Conservation (phyloP, 2,329 filamentous ascomycete species). For the Ustulina deusta region DNA sequence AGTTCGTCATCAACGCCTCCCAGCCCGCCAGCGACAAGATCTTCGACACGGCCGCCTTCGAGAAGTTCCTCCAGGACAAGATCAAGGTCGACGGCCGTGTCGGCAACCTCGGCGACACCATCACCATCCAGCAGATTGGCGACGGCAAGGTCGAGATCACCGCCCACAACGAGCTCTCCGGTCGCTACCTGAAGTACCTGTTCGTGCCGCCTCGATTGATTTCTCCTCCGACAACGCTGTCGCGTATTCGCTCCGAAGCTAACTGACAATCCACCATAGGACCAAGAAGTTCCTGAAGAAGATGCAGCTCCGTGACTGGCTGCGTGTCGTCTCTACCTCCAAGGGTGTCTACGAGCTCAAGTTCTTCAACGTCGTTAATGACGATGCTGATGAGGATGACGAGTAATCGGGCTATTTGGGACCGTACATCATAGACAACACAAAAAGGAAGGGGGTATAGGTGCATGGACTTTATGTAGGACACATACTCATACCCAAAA, state of each 20-base stretch:
- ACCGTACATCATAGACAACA: slow-evolving; percentile 27
- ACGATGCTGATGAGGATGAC: slow-evolving; percentile 97
- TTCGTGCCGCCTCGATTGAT: slow-evolving; percentile 63
- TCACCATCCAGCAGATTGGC: slow-evolving; percentile 89
- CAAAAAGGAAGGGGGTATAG: slow-evolving; percentile 26
- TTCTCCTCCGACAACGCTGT: neutral
- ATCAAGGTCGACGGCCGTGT: slow-evolving; percentile 99
- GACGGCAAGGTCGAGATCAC: slow-evolving; percentile 99
- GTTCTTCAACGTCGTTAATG: slow-evolving; percentile 99
- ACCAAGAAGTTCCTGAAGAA: slow-evolving; percentile 99
- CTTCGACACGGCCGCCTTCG: slow-evolving; percentile 98
- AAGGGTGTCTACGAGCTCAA: slow-evolving; percentile 99
- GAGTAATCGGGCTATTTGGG: slow-evolving; percentile 72
- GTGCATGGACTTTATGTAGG: slow-evolving; percentile 42
- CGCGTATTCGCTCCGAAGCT: neutral
- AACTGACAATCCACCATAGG: slow-evolving; percentile 59
- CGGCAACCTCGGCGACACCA: slow-evolving; percentile 95
- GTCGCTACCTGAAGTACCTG: slow-evolving; percentile 99
- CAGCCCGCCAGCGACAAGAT: slow-evolving; percentile 99
- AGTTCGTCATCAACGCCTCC: slow-evolving; percentile 99
- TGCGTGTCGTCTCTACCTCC: slow-evolving; percentile 97
- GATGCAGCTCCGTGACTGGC: slow-evolving; percentile 99
- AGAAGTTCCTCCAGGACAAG: slow-evolving; percentile 99
- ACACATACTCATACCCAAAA: slow-evolving; percentile 39
- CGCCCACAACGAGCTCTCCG: slow-evolving; percentile 97